Evolutionary conservation across 1,284 basidiomycete genomes (phyloP), one percentile per base, ranked within the genome.

Genomic region (Peniophora sp.): DNA sequence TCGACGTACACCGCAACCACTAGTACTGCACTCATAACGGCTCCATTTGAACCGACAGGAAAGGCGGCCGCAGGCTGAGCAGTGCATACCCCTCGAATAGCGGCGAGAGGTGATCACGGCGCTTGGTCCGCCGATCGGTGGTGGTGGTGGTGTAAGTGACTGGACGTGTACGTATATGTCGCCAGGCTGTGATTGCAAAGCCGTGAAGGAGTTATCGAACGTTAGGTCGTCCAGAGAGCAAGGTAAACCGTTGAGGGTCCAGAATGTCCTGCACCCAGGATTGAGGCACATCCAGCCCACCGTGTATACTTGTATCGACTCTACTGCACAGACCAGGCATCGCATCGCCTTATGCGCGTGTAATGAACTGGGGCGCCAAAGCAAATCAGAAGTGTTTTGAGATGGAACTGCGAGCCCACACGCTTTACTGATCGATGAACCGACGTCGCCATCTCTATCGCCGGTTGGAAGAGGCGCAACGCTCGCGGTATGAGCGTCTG

Each of bases 21-120:
- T 88, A 90, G 61, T 86, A 75, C 78, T 84, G 51, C 73, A 62
- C 59, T 87, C 78, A 85, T 85, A 89, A 63, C 80, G 83, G 50
- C 27, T 32, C 27, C 27, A 41, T 41, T 16, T 27, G 43, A 45
- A 85, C 86, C 87, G 76, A 69, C 78, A 79, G 8, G 86, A 86
- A 23, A 90, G 64, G 20, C 85, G 75, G 20, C 87, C 87, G 59
- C 87, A 90, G 9, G 63, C 54, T 16, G 50, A 54, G 61, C 87
- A 90, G 60, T 87, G 83, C 70, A 80, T 82, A 2, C 87, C 87
- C 58, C 75, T 77, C n/a, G 73, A 78, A 56, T 78, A 83, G 5
- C 72, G 67, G 53, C 75, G 74, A 2, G 69, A 69, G 1, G 80
- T 84, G 14, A 72, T 73, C 3, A 45, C 44, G 6, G 20, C 44